Conservation (phyloP, 2,329 filamentous ascomycete species). For the Talaromyces sp. region DNA sequence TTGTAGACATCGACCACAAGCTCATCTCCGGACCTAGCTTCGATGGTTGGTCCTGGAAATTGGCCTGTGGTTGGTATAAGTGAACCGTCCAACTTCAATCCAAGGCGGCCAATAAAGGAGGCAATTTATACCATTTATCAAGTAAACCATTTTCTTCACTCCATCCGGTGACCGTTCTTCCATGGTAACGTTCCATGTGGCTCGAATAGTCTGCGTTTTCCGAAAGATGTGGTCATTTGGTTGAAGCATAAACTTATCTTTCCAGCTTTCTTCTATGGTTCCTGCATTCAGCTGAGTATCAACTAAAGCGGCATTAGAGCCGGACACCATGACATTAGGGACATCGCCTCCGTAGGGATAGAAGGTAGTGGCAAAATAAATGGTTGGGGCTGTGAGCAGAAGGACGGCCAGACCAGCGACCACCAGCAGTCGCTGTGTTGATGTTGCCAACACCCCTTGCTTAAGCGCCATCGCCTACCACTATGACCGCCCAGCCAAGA, state of each 20-base stretch:
- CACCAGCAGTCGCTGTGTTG: background rate
- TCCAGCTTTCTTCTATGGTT: background rate
- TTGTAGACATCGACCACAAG: conserved; percentile 41
- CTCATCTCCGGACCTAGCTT: conserved; percentile 42
- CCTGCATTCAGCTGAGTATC: background rate
- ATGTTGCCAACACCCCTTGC: background rate
- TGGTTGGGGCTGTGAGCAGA: conserved; percentile 46
- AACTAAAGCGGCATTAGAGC: background rate
- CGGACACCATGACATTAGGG: background rate
- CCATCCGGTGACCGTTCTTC: background rate
- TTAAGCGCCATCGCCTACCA: background rate
- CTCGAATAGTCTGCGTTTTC: background rate
- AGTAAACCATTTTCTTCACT: background rate
- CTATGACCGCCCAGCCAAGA: background rate
- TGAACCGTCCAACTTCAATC: background rate
- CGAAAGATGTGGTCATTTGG: background rate
- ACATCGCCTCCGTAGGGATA: background rate
- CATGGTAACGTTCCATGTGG: background rate
- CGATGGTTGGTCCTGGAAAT: conserved; percentile 47
- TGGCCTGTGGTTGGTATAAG: conserved; percentile 12
- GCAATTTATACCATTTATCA: background rate
- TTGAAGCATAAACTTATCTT: background rate
- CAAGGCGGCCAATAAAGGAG: background rate
- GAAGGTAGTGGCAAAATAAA: conserved; percentile 48
- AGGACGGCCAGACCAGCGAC: background rate